Base-by-base conservation (phyloP, 495 filamentous ascomycete genomes). In the Podospora pseudoanserina region DNA sequence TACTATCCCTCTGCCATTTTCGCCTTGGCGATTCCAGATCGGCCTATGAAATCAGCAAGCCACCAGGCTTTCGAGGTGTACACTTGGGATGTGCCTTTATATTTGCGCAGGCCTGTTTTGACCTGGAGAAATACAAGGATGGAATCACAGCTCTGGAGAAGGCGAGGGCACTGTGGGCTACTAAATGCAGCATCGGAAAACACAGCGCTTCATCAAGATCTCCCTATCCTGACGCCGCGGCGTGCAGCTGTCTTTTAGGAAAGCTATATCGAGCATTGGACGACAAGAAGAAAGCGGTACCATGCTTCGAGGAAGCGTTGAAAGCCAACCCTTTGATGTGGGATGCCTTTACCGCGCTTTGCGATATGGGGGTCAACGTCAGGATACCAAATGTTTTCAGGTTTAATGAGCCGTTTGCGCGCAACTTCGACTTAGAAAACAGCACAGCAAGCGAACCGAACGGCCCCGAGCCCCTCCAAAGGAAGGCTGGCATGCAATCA, bases 241-340 rank as follows among this genome's bases (percentile, higher is more conserved):
- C 92, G 5, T 85, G 91, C 15, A 83, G 86, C 62, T 94, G 90
- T 69, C 78, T 99, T 57, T 86, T 94, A 16, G 95, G 92, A 3
- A 97, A 96, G 80, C 82, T 99, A 39, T 96, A 91, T 81, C 85
- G 90, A 39, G 91, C 86, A 18, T 87, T 94, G 73, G 88, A 90
- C 63, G 91, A 97, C 76, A 83, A 88, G 68, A 88, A 89, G 70
- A 93, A 91, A 73, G 92, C 96, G 34, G 86, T 93, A 13, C 85
- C 91, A 61, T 91, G 86, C 74, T 98, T 93, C 76, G 91, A 94
- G 66, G 91, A 93, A 67, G 89, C 95, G 7, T 81, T 98, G 63
- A 96, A 93, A 77, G 75, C 89, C 53, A 98, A 97, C 74, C 94
- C 95, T 0, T 96, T 98, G 79, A 94, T 96, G 87, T 98, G 96